phyloP scores from a whole-genome alignment of 176 grass and related monocot species.

The Cymbopogon citratus region DNA sequence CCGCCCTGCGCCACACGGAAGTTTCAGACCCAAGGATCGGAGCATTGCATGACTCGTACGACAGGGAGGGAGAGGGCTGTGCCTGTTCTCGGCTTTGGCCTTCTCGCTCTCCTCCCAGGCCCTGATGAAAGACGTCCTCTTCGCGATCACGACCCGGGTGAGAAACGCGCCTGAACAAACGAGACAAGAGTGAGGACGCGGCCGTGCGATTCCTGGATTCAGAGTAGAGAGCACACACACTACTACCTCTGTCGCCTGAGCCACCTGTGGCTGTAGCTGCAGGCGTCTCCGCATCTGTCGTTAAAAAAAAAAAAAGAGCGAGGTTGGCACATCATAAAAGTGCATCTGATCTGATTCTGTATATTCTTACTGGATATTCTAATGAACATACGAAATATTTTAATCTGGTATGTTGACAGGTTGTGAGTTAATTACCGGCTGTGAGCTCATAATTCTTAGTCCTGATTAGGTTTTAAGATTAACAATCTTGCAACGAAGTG shows the following conservation, averaged over 20 bases:
- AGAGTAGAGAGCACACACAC: neutral
- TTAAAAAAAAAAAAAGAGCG: neutral
- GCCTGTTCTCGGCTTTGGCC: slow-evolving; percentile 66
- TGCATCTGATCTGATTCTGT: neutral
- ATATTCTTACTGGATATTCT: neutral
- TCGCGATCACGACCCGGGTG: slow-evolving; percentile 37
- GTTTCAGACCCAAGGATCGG: neutral
- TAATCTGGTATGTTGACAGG: too few relatives aligned
- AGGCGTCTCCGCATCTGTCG: slow-evolving; percentile 34
- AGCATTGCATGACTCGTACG: neutral
- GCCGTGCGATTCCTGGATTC: neutral
- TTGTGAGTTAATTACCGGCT: too few relatives aligned
- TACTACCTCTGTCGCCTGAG: slow-evolving; percentile 44
- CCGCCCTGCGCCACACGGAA: slow-evolving; percentile 28
- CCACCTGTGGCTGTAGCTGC: slow-evolving; percentile 3
- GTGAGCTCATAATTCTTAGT: neutral
- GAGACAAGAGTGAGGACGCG: neutral
- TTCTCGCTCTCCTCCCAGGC: slow-evolving; percentile 80
- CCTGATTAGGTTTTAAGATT: neutral
- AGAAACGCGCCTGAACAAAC: slow-evolving; percentile 34
- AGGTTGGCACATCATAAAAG: neutral
- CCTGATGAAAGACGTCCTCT: slow-evolving; percentile 49
- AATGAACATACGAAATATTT: neutral
- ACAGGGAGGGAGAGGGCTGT: neutral
- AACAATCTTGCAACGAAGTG: neutral